These are phyloP conservation scores for Tetracladium maxilliforme DNA, from an alignment of 2,329 filamentous ascomycete species.

Conservation along the genomic window DNA sequence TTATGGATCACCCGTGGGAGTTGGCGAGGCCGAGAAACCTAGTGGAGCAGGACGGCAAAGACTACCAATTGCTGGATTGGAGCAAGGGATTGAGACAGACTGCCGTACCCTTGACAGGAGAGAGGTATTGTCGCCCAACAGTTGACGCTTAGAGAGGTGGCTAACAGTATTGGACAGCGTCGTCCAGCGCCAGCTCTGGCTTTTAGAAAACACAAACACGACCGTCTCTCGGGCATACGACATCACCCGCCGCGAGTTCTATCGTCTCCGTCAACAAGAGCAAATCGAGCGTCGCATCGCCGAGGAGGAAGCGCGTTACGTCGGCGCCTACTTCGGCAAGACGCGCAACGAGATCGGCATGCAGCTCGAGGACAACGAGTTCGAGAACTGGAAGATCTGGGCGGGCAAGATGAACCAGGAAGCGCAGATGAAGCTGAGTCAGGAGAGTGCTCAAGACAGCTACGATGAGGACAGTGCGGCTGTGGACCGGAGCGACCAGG, in stretches of 20 bases:
- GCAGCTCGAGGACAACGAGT: constrained; percentile 65
- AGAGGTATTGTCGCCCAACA: constrained; percentile 43
- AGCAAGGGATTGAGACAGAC: constrained; percentile 57
- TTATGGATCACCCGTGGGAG: constrained; percentile 93
- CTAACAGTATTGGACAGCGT: constrained; percentile 42
- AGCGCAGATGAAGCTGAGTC: constrained; percentile 16
- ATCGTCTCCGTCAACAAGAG: constrained; percentile 64
- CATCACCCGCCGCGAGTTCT: constrained; percentile 77
- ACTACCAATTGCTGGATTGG: constrained; percentile 68
- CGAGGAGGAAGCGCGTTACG: constrained; percentile 71
- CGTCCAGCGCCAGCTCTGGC: constrained; percentile 77
- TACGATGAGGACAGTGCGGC: constrained; percentile 4
- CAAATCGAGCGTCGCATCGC: constrained; percentile 75
- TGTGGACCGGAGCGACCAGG: not conserved
- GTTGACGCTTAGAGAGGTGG: not conserved
- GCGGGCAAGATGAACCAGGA: constrained; percentile 34
- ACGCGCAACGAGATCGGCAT: constrained; percentile 61
- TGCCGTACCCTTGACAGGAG: constrained; percentile 65
- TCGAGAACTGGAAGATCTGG: constrained; percentile 77
- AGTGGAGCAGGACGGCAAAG: constrained; percentile 74
- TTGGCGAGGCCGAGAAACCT: constrained; percentile 76
- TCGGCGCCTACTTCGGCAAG: constrained; percentile 82
- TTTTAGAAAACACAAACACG: constrained; percentile 54
- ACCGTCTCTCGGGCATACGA: constrained; percentile 66
- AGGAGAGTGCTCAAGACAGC: constrained; percentile 6